Evolutionary conservation across 352 stramenopile genomes (phyloP).

Genomic region (Pythium vanterpoolii): DNA sequence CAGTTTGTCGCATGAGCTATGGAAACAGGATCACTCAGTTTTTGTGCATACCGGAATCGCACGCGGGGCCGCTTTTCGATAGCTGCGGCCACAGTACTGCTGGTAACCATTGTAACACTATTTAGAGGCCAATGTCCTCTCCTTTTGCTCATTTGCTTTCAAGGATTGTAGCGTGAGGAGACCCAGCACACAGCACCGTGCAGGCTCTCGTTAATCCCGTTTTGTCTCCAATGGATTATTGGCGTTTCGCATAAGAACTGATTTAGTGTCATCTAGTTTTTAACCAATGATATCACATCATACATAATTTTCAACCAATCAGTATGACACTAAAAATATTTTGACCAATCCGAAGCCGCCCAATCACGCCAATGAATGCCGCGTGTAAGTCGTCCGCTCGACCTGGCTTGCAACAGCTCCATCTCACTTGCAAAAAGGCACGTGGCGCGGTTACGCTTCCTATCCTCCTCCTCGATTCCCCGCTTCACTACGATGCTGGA

Average conservation of each 20-base stretch:
- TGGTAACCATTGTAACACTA: no score
- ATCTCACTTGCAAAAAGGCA: constrained; percentile 4
- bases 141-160: no score
- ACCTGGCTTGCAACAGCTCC: background rate
- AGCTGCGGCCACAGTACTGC: no score
- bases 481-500: constrained; percentile 51
- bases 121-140: no score
- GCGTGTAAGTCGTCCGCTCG: constrained; percentile 2
- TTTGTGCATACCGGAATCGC: constrained; percentile 3
- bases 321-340: background rate
- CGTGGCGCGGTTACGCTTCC: background rate
- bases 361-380: constrained; percentile 12
- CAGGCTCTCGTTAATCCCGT: no score
- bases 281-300: background rate
- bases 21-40: background rate
- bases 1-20: constrained; percentile 25
- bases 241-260: no score
- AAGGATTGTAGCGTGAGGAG: no score
- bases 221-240: no score
- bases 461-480: background rate
- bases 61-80: no score
- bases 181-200: no score
- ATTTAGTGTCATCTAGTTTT: no score
- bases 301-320: background rate
- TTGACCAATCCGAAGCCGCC: constrained; percentile 30